These are phyloP conservation scores for Mortierella sp. DNA, from an alignment of 371 early-diverging fungal genomes.

Conservation along the genomic window DNA sequence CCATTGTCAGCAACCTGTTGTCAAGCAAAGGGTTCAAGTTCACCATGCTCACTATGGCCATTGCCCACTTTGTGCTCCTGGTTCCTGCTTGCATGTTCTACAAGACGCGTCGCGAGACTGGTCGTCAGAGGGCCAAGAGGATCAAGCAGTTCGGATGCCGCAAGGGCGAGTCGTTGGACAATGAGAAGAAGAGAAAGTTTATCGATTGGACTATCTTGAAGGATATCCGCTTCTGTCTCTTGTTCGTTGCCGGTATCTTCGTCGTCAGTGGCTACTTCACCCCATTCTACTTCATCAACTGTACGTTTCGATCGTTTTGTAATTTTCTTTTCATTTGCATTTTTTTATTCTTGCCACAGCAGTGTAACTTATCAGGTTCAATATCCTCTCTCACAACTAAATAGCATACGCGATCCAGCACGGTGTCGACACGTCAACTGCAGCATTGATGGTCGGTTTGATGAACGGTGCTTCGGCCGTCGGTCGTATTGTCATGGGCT, in stretches of 20 bases:
- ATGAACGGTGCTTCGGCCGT: slow-evolving; percentile 71
- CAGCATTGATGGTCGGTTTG: slow-evolving; percentile 67
- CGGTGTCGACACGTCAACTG: slow-evolving; percentile 50
- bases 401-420: slow-evolving; percentile 59
- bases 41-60: slow-evolving; percentile 75
- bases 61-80: slow-evolving; percentile 65
- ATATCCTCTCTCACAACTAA: neutral
- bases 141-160: slow-evolving; percentile 39
- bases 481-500: slow-evolving; percentile 77
- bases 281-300: slow-evolving; percentile 53
- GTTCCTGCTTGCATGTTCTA: slow-evolving; percentile 58
- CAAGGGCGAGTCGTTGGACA: slow-evolving; percentile 48
- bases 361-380: neutral
- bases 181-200: slow-evolving; percentile 56
- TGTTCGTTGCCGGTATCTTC: slow-evolving; percentile 46
- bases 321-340: neutral
- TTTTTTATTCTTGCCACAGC: neutral
- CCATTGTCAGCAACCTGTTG: slow-evolving; percentile 73
- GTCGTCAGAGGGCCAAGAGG: slow-evolving; percentile 33
- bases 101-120: slow-evolving; percentile 36
- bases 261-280: slow-evolving; percentile 51
- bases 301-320: slow-evolving; percentile 17
- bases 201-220: slow-evolving; percentile 58
- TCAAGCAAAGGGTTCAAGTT: slow-evolving; percentile 68
- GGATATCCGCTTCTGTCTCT: slow-evolving; percentile 39